These are phyloP conservation scores for Fallopia convolvulus DNA, from an alignment of 148 eudicot species.

Conservation along the genomic window DNA sequence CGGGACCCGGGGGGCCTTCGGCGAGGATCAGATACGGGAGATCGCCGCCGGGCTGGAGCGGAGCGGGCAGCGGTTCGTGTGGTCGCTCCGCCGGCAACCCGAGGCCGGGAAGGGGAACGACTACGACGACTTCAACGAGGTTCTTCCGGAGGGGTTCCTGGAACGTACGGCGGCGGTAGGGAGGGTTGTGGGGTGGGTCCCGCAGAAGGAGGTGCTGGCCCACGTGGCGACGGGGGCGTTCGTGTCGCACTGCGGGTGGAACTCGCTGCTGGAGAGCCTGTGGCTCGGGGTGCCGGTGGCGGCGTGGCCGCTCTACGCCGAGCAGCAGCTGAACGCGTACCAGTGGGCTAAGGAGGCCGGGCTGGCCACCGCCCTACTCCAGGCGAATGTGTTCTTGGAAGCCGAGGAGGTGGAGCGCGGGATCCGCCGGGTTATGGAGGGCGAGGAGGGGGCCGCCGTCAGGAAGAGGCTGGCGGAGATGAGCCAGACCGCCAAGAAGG, in stretches of 20 bases:
- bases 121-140: background rate
- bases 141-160: slow-evolving; percentile 20
- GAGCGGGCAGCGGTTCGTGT: slow-evolving; percentile 16
- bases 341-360: background rate
- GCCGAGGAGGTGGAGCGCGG: background rate
- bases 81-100: slow-evolving; percentile 16
- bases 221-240: slow-evolving; percentile 17
- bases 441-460: background rate
- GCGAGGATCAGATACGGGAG: slow-evolving; percentile 7
- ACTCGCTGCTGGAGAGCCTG: slow-evolving; percentile 17
- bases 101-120: background rate
- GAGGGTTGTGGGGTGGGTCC: slow-evolving; percentile 14
- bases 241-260: slow-evolving; percentile 20
- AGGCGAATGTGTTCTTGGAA: background rate
- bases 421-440: background rate
- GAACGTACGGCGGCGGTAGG: slow-evolving; percentile 16
- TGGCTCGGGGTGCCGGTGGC: slow-evolving; percentile 20
- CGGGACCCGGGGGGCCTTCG: slow-evolving; percentile 15
- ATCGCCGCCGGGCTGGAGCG: slow-evolving; percentile 12
- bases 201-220: slow-evolving; percentile 14
- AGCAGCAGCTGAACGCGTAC: slow-evolving; percentile 3
- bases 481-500: background rate
- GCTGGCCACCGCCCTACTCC: background rate
- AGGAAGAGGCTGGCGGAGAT: background rate
- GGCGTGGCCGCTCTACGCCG: slow-evolving; percentile 10